Evolutionary conservation across 2,329 filamentous ascomycete genomes (phyloP).

Genomic region (Calonectria hongkongensis): DNA sequence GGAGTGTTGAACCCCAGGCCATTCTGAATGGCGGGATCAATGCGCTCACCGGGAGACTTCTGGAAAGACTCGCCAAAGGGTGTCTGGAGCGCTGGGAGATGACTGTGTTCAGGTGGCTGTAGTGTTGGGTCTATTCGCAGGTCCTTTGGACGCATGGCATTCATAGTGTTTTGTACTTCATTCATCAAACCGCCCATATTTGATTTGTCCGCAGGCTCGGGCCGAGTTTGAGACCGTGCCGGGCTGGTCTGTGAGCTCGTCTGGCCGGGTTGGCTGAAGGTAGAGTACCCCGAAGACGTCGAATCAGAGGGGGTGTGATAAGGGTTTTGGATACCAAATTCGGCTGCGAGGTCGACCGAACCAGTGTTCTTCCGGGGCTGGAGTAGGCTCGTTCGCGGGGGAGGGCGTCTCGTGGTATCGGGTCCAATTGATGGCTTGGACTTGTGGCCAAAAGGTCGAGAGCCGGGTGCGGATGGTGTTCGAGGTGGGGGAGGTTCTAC

Average conservation of each 20-base stretch:
- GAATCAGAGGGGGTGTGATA: conserved; percentile 80
- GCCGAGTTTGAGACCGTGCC: conserved; percentile 57
- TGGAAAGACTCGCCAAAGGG: conserved; percentile 55
- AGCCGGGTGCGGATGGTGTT: conserved; percentile 69
- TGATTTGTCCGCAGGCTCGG: conserved; percentile 65
- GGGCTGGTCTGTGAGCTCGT: conserved; percentile 75
- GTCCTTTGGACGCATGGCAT: conserved; percentile 55
- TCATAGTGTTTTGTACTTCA: conserved; percentile 73
- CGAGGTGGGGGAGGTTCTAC: conserved; percentile 60
- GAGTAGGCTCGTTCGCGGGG: conserved; percentile 70
- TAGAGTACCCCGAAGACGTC: conserved; percentile 78
- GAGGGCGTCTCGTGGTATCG: conserved; percentile 71
- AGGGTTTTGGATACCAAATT: conserved; percentile 77
- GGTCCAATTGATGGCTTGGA: conserved; percentile 67
- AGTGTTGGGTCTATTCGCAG: conserved; percentile 59
- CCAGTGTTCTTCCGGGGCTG: conserved; percentile 63
- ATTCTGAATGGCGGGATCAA: conserved; percentile 51
- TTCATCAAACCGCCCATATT: conserved; percentile 73
- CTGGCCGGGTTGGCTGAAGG: conserved; percentile 74
- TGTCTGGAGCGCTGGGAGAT: conserved; percentile 31
- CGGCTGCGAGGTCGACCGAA: conserved; percentile 74
- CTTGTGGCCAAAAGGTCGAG: conserved; percentile 60
- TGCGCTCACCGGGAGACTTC: conserved; percentile 49
- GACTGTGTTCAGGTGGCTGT: conserved; percentile 51
- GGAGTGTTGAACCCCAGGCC: conserved; percentile 44